Percentiles rank a stretch among this genome's conserved stretches.
phyloP scores from a whole-genome alignment of 129 eudicot genomes.

The Escallonia herrerae region DNA sequence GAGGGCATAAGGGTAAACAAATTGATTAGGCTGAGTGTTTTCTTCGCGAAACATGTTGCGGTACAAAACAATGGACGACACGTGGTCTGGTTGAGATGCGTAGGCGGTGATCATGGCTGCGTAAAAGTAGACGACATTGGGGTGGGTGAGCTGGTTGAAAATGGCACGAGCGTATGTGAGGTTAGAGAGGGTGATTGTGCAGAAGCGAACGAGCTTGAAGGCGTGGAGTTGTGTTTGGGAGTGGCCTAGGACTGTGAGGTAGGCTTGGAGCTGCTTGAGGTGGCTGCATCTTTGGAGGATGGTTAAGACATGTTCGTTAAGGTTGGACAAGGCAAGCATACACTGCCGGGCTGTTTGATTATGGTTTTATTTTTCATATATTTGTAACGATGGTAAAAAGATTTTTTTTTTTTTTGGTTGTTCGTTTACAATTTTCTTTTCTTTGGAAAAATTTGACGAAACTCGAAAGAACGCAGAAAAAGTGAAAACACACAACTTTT shows the following conservation, averaged over 20 bases:
- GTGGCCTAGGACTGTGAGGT: slow-evolving; percentile 56
- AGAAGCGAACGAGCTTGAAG: slow-evolving; percentile 69
- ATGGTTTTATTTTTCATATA: too few species aligned
- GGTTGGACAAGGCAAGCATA: slow-evolving; percentile 21
- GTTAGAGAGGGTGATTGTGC: slow-evolving; percentile 43
- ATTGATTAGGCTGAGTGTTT: slow-evolving; percentile 47
- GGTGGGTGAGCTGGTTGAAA: slow-evolving; percentile 47
- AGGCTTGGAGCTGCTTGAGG: slow-evolving; percentile 67
- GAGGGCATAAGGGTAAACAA: slow-evolving; percentile 54
- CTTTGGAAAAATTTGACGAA: too few species aligned
- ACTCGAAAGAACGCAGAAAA: too few species aligned
- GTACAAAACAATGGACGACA: slow-evolving; percentile 33
- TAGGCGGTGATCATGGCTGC: slow-evolving; percentile 79
- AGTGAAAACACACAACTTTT: too few species aligned
- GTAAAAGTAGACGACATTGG: slow-evolving; percentile 74
- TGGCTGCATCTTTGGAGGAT: slow-evolving; percentile 46
- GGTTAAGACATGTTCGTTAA: slow-evolving; percentile 33
- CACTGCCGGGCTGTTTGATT: too few species aligned
- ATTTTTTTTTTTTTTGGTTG: too few species aligned
- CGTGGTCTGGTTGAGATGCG: slow-evolving; percentile 38
- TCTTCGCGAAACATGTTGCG: slow-evolving; percentile 45
- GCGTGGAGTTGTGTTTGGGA: slow-evolving; percentile 53
- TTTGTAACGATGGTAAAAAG: too few species aligned
- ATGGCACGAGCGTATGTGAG: slow-evolving; percentile 54
- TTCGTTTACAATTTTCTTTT: too few species aligned